These are phyloP conservation scores for Selaginella moellendorffii DNA, from an alignment of 75 land plant genomes.

Conservation along the genomic window DNA sequence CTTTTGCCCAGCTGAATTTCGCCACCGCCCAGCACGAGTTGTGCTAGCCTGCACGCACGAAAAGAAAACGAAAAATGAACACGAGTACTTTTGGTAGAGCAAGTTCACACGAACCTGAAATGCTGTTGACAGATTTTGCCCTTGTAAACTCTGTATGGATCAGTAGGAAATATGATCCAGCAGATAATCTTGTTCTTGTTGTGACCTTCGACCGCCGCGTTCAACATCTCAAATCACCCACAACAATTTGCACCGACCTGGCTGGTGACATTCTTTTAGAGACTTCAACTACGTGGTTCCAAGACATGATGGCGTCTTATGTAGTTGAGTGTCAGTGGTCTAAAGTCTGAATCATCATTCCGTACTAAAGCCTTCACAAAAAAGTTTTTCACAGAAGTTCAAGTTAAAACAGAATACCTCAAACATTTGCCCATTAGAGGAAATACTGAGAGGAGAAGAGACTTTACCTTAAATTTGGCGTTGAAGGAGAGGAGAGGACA, in stretches of 20 bases:
- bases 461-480: slow-evolving; percentile 76
- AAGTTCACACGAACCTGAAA: slow-evolving; percentile 60
- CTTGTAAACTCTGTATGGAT: slow-evolving; percentile 71
- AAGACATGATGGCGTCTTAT: no score
- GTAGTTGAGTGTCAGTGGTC: no score
- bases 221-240: slow-evolving; percentile 49
- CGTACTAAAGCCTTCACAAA: slow-evolving; percentile 95
- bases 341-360: slow-evolving; percentile 55
- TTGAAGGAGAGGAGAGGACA: no score
- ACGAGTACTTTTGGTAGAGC: neutral
- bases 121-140: slow-evolving; percentile 74
- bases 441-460: no score
- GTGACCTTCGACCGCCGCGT: slow-evolving; percentile 68
- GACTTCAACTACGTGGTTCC: no score
- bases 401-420: no score
- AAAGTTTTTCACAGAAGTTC: no score
- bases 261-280: no score
- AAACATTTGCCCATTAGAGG: no score
- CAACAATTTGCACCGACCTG: slow-evolving; percentile 67
- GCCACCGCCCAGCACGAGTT: slow-evolving; percentile 84
- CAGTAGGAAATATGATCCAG: slow-evolving; percentile 76
- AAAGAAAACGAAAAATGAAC: neutral
- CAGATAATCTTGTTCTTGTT: slow-evolving; percentile 85
- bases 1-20: slow-evolving; percentile 53
- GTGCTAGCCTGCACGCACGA: slow-evolving; percentile 49